Base-by-base conservation (phyloP, 2,329 filamentous ascomycete species). In the Fusarium sulawesiense region DNA sequence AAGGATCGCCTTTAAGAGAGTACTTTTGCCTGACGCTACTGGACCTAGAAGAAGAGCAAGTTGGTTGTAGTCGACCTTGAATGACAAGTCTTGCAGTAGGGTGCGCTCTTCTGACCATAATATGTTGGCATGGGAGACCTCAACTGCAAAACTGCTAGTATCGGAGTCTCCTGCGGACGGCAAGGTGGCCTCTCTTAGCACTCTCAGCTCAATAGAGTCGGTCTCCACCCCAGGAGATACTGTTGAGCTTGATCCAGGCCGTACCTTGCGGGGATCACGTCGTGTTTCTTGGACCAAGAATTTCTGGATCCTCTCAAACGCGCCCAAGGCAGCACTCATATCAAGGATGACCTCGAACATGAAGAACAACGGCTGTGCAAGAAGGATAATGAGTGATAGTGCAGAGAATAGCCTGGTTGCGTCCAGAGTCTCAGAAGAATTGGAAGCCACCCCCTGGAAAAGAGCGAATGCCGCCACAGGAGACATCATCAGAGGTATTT, bases 21-120 rank as follows among this genome's bases (percentile, higher is more conserved):
- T 81, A 0, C 80, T 83, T 64, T 85, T 85, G 0, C 83, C 83
- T 2, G 79, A 81, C 1, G 80, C 84, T 6, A 85, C 75, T 2
- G 83, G 82, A 0, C 83, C 83, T 12, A 83, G 73, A 1, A 85
- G 68, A 6, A 85, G 76, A 11, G 77, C 81, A 11, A 85, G 75
- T 6, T 77, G 70, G 6, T 70, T 74, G 0, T 63, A 56, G 4
- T 70, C 66, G 4, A 84, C 61, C 0, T 64, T 69, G 5, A 84
- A 71, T n/a, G 78, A 68, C 23, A 84, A 69, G 10, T 78, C 53
- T 1, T 45, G 66, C 6, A 84, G 72, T 13, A 73, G 58, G 18
- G 65, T 60, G 14, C 65, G 76, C 12, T 76, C 73, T 5, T 75
- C 66, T 1, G 73, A 69, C 80, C 82, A 84, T 16, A 78, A 76